Evolutionary conservation across 2,329 filamentous ascomycete species (phyloP), one percentile per base, ranked within the genome.

Genomic region (Stachybotrys echinatus): DNA sequence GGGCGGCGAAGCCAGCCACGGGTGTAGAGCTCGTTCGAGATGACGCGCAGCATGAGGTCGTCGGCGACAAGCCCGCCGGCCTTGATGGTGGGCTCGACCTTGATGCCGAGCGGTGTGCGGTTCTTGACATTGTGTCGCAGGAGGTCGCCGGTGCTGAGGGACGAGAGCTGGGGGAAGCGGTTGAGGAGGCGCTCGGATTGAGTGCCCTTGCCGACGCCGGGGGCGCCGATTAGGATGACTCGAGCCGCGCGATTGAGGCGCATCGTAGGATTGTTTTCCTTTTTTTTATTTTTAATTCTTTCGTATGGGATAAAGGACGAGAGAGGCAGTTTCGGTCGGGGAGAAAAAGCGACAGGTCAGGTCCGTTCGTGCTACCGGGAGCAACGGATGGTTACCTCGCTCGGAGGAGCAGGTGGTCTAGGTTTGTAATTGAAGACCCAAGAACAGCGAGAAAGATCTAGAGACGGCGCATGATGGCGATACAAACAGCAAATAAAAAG

Each of bases 201-300:
- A 3, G 94, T 99, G 55, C 92, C 94, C 70, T 99, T 99, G 55
- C 94, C 94, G 50, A 96, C 94, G 51, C 92, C 92, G n/a, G 94
- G 94, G 48, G 92, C 92, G 60, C 94, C 94, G 61, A 99, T 83
- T 58, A 99, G 83, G 65, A 99, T 97, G 55, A 97, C 86, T 55
- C 94, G 88, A 49, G 94, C 94, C 51, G 94, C 92, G 72, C 80
- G 85, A 57, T 79, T 80, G 63, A 95, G 81, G 72, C 83, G 77
- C 82, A 85, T 85, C 56, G 57, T 49, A 50, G 58, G 27, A 34
- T 3, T 34, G 27, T 5, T 34, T n/a, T n/a, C n/a, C n/a, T n/a
- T n/a, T n/a, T n/a, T n/a, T n/a, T n/a, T n/a, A n/a, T n/a, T n/a
- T n/a, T n/a, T n/a, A n/a, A n/a, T n/a, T n/a, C n/a, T n/a, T n/a